Conservation (phyloP, 306 rosid genomes). For the Inga oerstediana region DNA sequence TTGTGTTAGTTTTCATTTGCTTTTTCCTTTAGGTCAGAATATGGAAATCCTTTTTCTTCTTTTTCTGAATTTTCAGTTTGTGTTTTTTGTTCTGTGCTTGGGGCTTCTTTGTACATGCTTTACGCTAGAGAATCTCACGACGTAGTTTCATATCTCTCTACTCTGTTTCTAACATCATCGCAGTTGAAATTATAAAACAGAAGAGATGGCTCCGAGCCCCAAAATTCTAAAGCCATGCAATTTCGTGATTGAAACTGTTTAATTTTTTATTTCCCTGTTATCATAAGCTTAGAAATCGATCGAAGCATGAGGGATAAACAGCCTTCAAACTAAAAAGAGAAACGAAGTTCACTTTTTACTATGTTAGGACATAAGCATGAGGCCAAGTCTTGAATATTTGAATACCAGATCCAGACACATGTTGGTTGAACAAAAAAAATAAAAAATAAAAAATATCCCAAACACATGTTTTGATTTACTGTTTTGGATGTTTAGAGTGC, state of each 20-base stretch:
- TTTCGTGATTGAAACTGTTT: neutral
- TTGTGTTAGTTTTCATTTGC: neutral
- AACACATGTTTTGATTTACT: no score
- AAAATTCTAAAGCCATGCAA: neutral
- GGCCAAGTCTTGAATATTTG: neutral
- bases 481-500: no score
- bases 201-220: no score
- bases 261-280: neutral
- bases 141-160: neutral
- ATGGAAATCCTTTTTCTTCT: neutral
- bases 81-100: neutral
- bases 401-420: neutral
- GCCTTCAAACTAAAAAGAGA: neutral
- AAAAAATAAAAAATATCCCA: no score
- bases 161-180: neutral
- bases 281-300: neutral
- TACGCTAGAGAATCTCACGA: neutral
- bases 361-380: neutral
- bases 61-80: neutral
- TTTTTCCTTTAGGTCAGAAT: neutral
- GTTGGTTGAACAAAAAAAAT: no score
- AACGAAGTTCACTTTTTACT: neutral
- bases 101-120: slow-evolving; percentile 34
- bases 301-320: neutral
- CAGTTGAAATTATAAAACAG: no score